phyloP scores from a whole-genome alignment of 2,329 filamentous ascomycete species.

The Lachnellula willkommii region DNA sequence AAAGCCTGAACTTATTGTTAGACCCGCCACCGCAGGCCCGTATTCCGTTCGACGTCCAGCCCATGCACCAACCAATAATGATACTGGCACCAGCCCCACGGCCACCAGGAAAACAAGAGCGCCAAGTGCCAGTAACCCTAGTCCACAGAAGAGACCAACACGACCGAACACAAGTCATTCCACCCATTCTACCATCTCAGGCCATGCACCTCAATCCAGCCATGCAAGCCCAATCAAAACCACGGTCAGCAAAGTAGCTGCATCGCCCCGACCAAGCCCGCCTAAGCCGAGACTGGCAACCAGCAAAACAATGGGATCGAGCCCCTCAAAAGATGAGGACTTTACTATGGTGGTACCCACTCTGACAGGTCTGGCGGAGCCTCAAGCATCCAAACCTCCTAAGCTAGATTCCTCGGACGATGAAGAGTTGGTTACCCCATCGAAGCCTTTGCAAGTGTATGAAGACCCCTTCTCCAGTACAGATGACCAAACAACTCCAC shows the following conservation, averaged over 20 bases:
- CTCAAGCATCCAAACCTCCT: conserved; percentile 27
- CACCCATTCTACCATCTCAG: conserved; percentile 34
- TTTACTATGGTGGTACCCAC: conserved; percentile 49
- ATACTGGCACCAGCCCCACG: conserved; percentile 28
- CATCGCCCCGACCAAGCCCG: conserved; percentile 21
- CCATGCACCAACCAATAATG: conserved; percentile 27
- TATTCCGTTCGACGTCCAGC: conserved; percentile 51
- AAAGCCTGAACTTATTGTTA: conserved; percentile 49
- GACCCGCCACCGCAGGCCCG: conserved; percentile 60
- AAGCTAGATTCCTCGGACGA: conserved; percentile 39
- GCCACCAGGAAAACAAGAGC: conserved; percentile 43
- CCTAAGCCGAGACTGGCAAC: conserved; percentile 15
- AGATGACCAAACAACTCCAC: conserved; percentile 42
- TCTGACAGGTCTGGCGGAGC: conserved; percentile 35
- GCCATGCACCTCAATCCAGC: conserved; percentile 27
- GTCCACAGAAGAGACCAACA: conserved; percentile 31
- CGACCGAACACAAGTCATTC: conserved; percentile 34
- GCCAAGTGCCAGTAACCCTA: conserved; percentile 44
- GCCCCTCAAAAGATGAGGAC: conserved; percentile 48
- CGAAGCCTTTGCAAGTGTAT: conserved; percentile 45
- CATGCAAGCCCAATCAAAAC: conserved; percentile 41
- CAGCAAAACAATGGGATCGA: conserved; percentile 21
- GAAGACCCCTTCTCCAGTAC: conserved; percentile 53
- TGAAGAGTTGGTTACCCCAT: conserved; percentile 25
- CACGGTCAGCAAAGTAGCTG: conserved; percentile 19